phyloP scores from a whole-genome alignment of 2,329 filamentous ascomycete genomes.

The Fusarium ambrosium region DNA sequence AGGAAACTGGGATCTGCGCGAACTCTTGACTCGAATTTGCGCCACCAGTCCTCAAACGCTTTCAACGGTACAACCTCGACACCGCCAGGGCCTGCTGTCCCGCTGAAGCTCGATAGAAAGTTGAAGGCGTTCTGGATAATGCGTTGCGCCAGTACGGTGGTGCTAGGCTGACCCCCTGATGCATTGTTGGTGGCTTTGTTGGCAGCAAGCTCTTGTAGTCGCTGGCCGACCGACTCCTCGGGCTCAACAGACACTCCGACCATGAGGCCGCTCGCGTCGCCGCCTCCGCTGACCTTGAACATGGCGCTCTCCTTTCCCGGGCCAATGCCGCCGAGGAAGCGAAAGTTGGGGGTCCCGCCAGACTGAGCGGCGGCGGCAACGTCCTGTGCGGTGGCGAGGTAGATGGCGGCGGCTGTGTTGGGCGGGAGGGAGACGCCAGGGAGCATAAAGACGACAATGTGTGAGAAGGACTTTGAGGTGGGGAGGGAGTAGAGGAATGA shows the following conservation, averaged over 20 bases:
- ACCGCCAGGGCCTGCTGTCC: constrained; percentile 69
- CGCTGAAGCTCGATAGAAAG: constrained; percentile 89
- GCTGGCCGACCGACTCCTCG: constrained; percentile 76
- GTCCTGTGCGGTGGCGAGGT: constrained; percentile 73
- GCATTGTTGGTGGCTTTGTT: constrained; percentile 41
- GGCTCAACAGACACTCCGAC: constrained; percentile 89
- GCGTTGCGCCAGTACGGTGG: constrained; percentile 85
- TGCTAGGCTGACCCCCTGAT: constrained; percentile 64
- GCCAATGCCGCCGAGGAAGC: constrained; percentile 89
- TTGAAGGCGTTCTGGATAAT: constrained; percentile 99
- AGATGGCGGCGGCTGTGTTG: constrained; percentile 88
- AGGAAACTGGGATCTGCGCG: constrained; percentile 90
- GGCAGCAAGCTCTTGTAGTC: constrained; percentile 71
- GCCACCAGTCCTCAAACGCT: constrained; percentile 98
- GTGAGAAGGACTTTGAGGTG: constrained; percentile 72
- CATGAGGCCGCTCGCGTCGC: constrained; percentile 65
- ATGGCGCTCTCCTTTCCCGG: constrained; percentile 93
- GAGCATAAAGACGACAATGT: constrained; percentile 90
- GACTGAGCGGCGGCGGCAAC: constrained; percentile 56
- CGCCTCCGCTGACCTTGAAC: constrained; percentile 76
- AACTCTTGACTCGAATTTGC: constrained; percentile 90
- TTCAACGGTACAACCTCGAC: constrained; percentile 93
- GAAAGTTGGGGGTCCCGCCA: constrained; percentile 72
- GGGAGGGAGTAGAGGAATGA: constrained; percentile 69
- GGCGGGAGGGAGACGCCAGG: constrained; percentile 81